These are phyloP conservation scores for Marchantia paleacea DNA, from an alignment of 225 moss, liverwort and hornwort genomes.

Conservation along the genomic window DNA sequence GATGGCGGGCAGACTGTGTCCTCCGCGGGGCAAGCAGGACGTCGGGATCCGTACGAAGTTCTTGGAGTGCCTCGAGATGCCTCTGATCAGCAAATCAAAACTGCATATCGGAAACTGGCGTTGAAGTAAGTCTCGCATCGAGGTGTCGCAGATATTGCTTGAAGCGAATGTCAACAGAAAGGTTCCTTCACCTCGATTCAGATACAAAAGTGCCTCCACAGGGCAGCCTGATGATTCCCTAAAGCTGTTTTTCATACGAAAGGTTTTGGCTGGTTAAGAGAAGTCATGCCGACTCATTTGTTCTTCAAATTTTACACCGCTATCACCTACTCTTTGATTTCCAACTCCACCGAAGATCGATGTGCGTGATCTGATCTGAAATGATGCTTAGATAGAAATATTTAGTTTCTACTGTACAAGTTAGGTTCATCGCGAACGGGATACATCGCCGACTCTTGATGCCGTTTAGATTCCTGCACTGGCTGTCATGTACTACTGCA, in stretches of 20 bases:
- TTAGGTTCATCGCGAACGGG: background rate
- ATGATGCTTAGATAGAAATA: background rate
- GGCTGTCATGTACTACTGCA: background rate
- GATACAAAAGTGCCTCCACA: background rate
- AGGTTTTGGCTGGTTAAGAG: background rate
- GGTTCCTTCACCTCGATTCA: background rate
- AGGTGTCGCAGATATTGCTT: background rate
- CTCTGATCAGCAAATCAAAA: constrained; percentile 91
- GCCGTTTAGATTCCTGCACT: background rate
- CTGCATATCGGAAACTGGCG: constrained; percentile 87
- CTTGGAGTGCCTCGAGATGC: constrained; percentile 79
- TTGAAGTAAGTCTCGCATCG: constrained; percentile 71
- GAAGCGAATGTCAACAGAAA: background rate
- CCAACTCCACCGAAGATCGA: background rate
- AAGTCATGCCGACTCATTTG: background rate
- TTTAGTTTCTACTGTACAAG: background rate
- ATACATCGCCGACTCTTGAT: background rate
- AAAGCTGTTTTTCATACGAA: background rate
- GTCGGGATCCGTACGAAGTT: constrained; percentile 93
- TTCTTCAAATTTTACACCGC: background rate
- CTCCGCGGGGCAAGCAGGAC: constrained; percentile 53
- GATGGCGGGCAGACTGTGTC: constrained; percentile 51
- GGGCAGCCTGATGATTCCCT: background rate
- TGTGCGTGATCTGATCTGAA: background rate
- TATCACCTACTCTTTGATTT: background rate